Percentiles rank a stretch among this genome's conserved stretches.
Conservation (phyloP, 352 stramenopile species). For the Pythium coloratum region DNA sequence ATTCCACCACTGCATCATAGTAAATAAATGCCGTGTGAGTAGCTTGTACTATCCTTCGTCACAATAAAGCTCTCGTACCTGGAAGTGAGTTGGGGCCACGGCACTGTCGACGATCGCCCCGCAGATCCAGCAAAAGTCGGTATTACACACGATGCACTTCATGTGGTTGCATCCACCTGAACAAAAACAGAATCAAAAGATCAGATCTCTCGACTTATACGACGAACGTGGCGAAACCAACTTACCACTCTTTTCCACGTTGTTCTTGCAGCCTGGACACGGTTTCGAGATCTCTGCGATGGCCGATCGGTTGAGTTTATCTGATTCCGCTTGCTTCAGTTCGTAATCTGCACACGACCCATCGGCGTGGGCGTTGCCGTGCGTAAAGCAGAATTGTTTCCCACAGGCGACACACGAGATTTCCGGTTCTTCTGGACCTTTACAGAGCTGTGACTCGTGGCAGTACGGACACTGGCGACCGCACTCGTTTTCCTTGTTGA, state of each 20-base stretch:
- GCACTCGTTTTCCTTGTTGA: conserved; percentile 81
- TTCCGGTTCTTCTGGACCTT: conserved; percentile 45
- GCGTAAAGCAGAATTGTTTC: conserved; percentile 85
- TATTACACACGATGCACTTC: conserved; percentile 86
- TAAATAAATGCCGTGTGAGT: too few relatives aligned
- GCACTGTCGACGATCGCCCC: conserved; percentile 79
- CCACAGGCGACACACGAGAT: conserved; percentile 46
- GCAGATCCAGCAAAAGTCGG: conserved; percentile 92
- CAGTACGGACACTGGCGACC: conserved; percentile 66
- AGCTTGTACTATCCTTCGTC: too few relatives aligned
- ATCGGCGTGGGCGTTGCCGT: conserved; percentile 81
- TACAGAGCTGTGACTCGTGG: conserved; percentile 57
- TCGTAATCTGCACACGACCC: conserved; percentile 81
- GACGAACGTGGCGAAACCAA: neutral
- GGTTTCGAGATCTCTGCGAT: conserved; percentile 85
- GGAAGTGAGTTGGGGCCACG: conserved; percentile 87
- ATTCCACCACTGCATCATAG: conserved; percentile 67
- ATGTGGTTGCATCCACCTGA: conserved; percentile 91
- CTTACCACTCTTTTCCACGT: conserved; percentile 78
- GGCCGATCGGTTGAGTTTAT: conserved; percentile 81
- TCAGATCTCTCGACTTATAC: too few relatives aligned
- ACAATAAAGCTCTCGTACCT: conserved; percentile 2
- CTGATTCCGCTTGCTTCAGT: conserved; percentile 71
- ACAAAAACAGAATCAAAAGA: neutral
- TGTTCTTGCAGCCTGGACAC: conserved; percentile 86